These are phyloP conservation scores for Viridothelium virens DNA, from an alignment of 495 filamentous ascomycete genomes.

Conservation along the genomic window DNA sequence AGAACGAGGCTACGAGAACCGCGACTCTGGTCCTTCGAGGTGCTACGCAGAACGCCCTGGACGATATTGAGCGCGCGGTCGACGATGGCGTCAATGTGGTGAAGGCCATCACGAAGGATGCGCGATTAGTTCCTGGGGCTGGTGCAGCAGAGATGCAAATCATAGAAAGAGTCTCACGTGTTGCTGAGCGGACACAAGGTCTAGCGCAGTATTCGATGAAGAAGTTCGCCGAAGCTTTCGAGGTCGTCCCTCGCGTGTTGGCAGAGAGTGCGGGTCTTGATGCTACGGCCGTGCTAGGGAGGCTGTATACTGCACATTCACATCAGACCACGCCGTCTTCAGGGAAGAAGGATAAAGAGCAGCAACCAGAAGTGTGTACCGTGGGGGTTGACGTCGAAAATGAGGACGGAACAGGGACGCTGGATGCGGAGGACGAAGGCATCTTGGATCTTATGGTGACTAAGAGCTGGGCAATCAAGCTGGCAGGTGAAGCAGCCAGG, in stretches of 20 bases:
- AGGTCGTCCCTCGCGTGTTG: slow-evolving; percentile 86
- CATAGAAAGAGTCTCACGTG: slow-evolving; percentile 78
- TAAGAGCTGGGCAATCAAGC: slow-evolving; percentile 93
- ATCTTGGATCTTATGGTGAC: slow-evolving; percentile 86
- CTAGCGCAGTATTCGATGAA: slow-evolving; percentile 90
- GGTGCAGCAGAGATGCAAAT: slow-evolving; percentile 95
- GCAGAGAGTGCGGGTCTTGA: slow-evolving; percentile 93
- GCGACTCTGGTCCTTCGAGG: slow-evolving; percentile 92
- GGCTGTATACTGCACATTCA: slow-evolving; percentile 80
- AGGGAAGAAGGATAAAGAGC: slow-evolving; percentile 32
- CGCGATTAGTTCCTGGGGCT: slow-evolving; percentile 84
- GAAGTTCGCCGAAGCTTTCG: slow-evolving; percentile 96
- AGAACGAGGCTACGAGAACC: slow-evolving; percentile 83
- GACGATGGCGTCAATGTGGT: slow-evolving; percentile 98
- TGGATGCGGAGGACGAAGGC: slow-evolving; percentile 81
- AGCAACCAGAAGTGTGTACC: slow-evolving; percentile 71
- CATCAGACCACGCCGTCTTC: slow-evolving; percentile 6
- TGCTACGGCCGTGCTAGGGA: slow-evolving; percentile 85
- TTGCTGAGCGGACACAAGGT: slow-evolving; percentile 85
- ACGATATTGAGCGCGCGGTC: slow-evolving; percentile 94
- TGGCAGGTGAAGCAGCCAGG: slow-evolving; percentile 88
- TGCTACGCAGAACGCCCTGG: slow-evolving; percentile 94
- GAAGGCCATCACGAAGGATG: slow-evolving; percentile 93
- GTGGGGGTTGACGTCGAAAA: slow-evolving; percentile 92
- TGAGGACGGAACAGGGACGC: slow-evolving; percentile 65